Conservation (phyloP, 1,284 basidiomycete species). For the Waitea zeae region DNA sequence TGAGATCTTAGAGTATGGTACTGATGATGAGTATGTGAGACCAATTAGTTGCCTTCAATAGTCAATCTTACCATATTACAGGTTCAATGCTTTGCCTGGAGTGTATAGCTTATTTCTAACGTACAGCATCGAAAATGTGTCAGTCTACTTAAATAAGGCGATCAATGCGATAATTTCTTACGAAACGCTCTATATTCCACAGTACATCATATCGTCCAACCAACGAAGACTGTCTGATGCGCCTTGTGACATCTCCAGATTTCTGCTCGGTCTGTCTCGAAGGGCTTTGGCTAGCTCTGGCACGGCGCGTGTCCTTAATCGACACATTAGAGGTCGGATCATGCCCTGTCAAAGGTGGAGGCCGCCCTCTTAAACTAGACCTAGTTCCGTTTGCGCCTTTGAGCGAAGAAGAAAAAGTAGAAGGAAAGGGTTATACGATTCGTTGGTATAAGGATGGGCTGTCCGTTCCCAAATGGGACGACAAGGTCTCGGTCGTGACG, state of each 20-base stretch:
- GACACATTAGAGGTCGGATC: slow-evolving; percentile 24
- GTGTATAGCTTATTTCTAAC: slow-evolving; percentile 65
- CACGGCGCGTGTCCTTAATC: slow-evolving; percentile 39
- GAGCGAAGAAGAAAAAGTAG: slow-evolving; percentile 12
- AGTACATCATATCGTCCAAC: slow-evolving; percentile 56
- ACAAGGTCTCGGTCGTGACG: slow-evolving; percentile 27
- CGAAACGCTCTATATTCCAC: no score
- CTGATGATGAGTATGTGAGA: slow-evolving; percentile 33
- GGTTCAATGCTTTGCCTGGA: slow-evolving; percentile 42
- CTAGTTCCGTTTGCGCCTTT: slow-evolving; percentile 47
- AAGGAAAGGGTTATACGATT: slow-evolving; percentile 35
- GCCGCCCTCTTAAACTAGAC: slow-evolving; percentile 19
- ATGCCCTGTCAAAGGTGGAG: slow-evolving; percentile 7
- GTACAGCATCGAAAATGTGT: slow-evolving; percentile 22
- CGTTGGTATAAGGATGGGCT: slow-evolving; percentile 31
- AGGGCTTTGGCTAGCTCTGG: slow-evolving; percentile 50
- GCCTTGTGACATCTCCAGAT: slow-evolving; percentile 46
- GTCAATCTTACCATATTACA: slow-evolving; percentile 13
- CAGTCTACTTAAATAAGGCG: no score
- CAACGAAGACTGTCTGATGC: slow-evolving; percentile 77
- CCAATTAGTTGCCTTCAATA: slow-evolving; percentile 1
- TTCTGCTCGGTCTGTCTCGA: slow-evolving; percentile 68
- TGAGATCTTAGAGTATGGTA: slow-evolving; percentile 65
- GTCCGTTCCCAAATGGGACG: slow-evolving; percentile 23
- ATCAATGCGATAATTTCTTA: no score